Evolutionary conservation across 2,329 filamentous ascomycete species (phyloP), one percentile per base, ranked within the genome.

Genomic region (Penicillium sp.): DNA sequence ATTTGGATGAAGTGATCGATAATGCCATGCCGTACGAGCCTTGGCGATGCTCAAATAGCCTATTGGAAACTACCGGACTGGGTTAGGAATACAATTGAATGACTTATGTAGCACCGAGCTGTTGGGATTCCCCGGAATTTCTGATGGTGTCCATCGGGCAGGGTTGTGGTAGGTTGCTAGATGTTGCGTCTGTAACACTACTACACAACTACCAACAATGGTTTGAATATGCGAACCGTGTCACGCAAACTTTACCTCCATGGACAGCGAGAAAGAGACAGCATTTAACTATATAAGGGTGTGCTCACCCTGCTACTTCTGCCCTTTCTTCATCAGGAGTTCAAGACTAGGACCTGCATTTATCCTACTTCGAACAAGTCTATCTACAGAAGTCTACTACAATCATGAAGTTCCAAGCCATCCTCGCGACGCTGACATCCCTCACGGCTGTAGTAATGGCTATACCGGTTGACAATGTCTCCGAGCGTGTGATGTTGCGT

Each of bases 361-460:
- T 11, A 6, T 18, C 43, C 13, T 2, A 24, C 22, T n/a, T n/a
- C 43, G 31, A 16, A 31, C 16, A n/a, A 16, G 43, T n/a, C 14
- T n/a, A 27, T 6, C 22, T 16, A 6, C 24, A 44, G 2, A 13
- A 46, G 6, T 3, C 16, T 31, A 46, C 11, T 31, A 10, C 33
- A 54, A 60, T 57, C 5, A 64, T 64, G 62, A 60, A 62, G 54
- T 52, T 54, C 19, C 56, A 59, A 33, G 24, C 37, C n/a, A 24
- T 58, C 31, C 35, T 61, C 36, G 57, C 43, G 13, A 43, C 59
- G 49, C 50, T 64, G 19, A 27, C 55, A 24, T 51, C 59, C 35
- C 36, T 60, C 13, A 41, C 46, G 24, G 55, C 49, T 10, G 58
- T 53, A 24, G 49, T 55, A 18, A 50, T 60, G 14, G 62, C 60